Conservation (phyloP, 257 asterid species). For the Cinchona pubescens region DNA sequence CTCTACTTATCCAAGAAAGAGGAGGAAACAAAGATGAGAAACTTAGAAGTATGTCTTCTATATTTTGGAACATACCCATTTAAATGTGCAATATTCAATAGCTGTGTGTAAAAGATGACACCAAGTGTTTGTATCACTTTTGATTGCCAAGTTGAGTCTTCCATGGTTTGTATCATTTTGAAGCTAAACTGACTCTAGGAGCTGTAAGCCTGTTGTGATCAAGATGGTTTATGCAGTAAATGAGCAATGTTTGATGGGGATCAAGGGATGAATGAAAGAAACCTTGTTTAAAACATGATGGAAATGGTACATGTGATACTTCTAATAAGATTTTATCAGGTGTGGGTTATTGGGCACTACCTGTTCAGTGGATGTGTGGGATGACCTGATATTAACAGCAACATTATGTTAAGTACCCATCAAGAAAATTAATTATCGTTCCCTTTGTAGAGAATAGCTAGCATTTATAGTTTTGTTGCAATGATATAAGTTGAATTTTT, state of each 20-base stretch:
- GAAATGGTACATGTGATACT: neutral
- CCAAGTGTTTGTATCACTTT: neutral
- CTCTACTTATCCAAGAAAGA: neutral
- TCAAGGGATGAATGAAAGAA: neutral
- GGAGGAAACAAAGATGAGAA: neutral
- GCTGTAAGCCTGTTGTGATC: neutral
- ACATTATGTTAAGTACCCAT: neutral
- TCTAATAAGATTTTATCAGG: neutral
- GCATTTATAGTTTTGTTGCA: no score
- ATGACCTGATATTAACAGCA: neutral
- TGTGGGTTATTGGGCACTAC: neutral
- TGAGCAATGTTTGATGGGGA: neutral
- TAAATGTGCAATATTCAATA: no score
- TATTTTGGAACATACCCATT: neutral
- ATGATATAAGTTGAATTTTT: no score
- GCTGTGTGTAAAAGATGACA: no score
- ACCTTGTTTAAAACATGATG: no score
- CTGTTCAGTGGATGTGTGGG: neutral
- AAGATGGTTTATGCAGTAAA: neutral
- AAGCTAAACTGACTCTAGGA: neutral
- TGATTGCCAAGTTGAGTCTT: no score
- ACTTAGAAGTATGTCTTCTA: no score
- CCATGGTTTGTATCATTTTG: no score
- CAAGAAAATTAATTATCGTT: neutral
- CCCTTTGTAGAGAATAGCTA: neutral